A percentile compares a stretch with the other conserved stretches of the same genome.
Conservation (phyloP, 768 basidiomycete genomes). For the Lentinus tigrinus region DNA sequence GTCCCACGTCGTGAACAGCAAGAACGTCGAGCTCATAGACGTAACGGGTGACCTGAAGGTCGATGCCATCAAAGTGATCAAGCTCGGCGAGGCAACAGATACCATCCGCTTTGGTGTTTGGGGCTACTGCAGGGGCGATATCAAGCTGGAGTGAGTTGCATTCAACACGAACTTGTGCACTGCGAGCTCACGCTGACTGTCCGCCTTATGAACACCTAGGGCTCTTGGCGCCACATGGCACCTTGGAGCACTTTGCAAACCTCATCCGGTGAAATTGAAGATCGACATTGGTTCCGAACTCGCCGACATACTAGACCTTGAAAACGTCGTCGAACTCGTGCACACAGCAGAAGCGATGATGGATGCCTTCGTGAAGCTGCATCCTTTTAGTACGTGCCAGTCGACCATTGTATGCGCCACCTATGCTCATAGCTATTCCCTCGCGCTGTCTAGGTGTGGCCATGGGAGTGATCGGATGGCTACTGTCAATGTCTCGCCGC, state of each 20-base stretch:
- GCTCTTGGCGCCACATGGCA: background rate
- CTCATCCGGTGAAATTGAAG: background rate
- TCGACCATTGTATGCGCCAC: too few relatives aligned
- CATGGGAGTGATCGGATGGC: too few relatives aligned
- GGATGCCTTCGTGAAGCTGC: background rate
- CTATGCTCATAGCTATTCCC: too few relatives aligned
- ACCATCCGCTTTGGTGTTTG: background rate
- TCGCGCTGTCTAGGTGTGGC: too few relatives aligned
- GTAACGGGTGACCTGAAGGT: too few relatives aligned
- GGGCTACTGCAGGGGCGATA: background rate
- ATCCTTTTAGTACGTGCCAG: too few relatives aligned
- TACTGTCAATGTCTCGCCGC: too few relatives aligned
- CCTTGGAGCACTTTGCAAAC: too few relatives aligned
- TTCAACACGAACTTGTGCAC: background rate
- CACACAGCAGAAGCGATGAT: background rate
- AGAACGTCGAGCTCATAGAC: too few relatives aligned
- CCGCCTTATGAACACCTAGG: background rate
- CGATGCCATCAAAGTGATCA: too few relatives aligned
- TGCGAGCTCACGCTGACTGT: background rate
- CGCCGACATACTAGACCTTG: background rate
- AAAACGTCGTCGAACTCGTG: background rate
- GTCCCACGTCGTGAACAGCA: too few relatives aligned
- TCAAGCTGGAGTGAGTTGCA: background rate
- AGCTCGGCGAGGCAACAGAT: background rate
- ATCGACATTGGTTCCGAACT: background rate